Conservation (phyloP, 108 stramenopile genomes). For the Nitzschia sp. region DNA sequence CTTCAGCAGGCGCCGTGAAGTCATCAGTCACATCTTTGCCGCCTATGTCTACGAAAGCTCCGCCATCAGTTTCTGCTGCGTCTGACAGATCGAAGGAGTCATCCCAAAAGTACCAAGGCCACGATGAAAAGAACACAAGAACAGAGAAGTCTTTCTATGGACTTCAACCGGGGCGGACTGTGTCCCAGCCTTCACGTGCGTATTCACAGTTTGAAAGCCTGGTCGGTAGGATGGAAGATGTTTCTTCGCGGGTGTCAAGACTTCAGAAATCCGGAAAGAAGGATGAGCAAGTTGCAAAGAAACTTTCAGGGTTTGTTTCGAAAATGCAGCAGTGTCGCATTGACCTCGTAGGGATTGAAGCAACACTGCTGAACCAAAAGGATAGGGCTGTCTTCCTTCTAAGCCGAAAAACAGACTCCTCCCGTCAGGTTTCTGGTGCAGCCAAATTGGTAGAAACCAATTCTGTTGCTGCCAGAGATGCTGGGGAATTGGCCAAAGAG, state of each 20-base stretch:
- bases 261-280: background rate
- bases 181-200: background rate
- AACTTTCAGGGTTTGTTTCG: constrained; percentile 12
- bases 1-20: constrained; percentile 9
- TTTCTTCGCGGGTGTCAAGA: background rate
- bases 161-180: background rate
- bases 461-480: constrained; percentile 8
- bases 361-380: constrained; percentile 11
- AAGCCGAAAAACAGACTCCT: constrained; percentile 34
- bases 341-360: constrained; percentile 7
- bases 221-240: constrained; percentile 11
- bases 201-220: background rate
- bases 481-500: constrained; percentile 26
- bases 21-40: constrained; percentile 27
- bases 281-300: constrained; percentile 12
- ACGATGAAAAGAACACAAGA: constrained; percentile 15
- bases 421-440: constrained; percentile 44
- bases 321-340: constrained; percentile 13
- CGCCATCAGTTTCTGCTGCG: constrained; percentile 34
- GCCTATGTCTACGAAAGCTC: constrained; percentile 41
- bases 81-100: constrained; percentile 1
- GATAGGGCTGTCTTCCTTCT: constrained; percentile 19
- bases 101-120: constrained; percentile 38
- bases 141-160: background rate
- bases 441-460: constrained; percentile 35